A percentile compares a stretch with the other conserved stretches of the same genome.
Conservation (phyloP, 345 rosid species). For the Linum usitatissimum region DNA sequence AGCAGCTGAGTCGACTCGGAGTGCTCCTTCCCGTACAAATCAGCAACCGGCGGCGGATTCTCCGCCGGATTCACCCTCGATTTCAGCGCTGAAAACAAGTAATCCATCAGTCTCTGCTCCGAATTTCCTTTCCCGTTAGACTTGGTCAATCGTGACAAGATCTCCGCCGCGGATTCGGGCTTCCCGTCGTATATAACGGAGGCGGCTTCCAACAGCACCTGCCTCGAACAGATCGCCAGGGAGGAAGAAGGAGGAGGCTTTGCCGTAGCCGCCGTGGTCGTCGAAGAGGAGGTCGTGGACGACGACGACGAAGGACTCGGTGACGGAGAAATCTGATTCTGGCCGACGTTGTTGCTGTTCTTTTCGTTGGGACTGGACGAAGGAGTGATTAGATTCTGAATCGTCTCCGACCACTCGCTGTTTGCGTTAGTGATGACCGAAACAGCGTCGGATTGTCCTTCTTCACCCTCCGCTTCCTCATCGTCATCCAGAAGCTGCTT, state of each 20-base stretch:
- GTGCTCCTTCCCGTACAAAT: conserved; percentile 56
- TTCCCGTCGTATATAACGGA: conserved; percentile 69
- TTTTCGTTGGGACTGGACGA: neutral
- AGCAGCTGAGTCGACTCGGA: conserved; percentile 43
- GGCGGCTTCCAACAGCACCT: conserved; percentile 56
- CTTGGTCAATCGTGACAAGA: conserved; percentile 44
- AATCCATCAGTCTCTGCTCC: conserved; percentile 63
- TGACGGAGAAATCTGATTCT: conserved; percentile 36
- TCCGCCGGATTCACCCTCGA: conserved; percentile 41
- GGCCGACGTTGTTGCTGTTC: conserved; percentile 13
- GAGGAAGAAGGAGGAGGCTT: conserved; percentile 60
- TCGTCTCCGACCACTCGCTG: conserved; percentile 75
- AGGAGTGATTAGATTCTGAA: conserved; percentile 45
- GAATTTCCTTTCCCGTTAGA: conserved; percentile 45
- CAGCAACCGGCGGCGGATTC: conserved; percentile 39
- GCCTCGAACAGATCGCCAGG: conserved; percentile 36
- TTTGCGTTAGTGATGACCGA: conserved; percentile 61
- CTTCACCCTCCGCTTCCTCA: conserved; percentile 29
- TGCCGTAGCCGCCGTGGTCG: conserved; percentile 51
- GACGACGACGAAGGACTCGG: conserved; percentile 59
- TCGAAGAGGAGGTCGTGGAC: conserved; percentile 56
- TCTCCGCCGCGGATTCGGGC: conserved; percentile 48
- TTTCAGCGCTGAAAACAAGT: conserved; percentile 50
- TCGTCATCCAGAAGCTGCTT: conserved; percentile 65
- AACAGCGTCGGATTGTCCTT: conserved; percentile 30